Evolutionary conservation across 768 basidiomycete genomes (phyloP).

Genomic region (Serpula lacrymans): DNA sequence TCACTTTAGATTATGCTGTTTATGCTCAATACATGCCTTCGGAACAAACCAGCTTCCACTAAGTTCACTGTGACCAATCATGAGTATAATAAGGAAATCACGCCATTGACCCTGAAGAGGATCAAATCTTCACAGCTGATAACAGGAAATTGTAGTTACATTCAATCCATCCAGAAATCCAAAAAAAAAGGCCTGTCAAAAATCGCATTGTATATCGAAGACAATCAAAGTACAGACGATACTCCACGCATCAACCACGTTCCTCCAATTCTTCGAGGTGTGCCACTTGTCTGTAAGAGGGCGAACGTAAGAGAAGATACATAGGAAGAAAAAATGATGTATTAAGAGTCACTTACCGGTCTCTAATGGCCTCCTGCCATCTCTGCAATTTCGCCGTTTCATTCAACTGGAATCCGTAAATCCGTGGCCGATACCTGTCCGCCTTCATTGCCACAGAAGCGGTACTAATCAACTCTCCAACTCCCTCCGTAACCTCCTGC

Average conservation of each 20-base stretch:
- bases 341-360: slow-evolving; percentile 48
- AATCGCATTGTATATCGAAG: no score
- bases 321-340: background rate
- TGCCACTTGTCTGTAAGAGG: slow-evolving; percentile 39
- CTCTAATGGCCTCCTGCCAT: slow-evolving; percentile 94
- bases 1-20: no score
- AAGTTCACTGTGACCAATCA: no score
- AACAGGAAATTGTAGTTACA: no score
- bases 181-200: no score
- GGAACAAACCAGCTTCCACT: no score
- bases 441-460: slow-evolving; percentile 83
- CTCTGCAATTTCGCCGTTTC: slow-evolving; percentile 90
- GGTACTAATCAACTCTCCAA: slow-evolving; percentile 71
- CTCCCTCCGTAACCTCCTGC: slow-evolving; percentile 45
- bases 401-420: slow-evolving; percentile 96
- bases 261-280: slow-evolving; percentile 48
- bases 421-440: slow-evolving; percentile 87
- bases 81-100: no score
- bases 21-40: no score
- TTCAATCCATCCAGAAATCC: no score
- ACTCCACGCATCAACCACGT: slow-evolving; percentile 4
- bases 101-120: no score
- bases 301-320: slow-evolving; percentile 8
- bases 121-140: no score
- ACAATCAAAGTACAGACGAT: no score